Conservation (phyloP, 2,329 filamentous ascomycete genomes). For the Talaromyces sp. region DNA sequence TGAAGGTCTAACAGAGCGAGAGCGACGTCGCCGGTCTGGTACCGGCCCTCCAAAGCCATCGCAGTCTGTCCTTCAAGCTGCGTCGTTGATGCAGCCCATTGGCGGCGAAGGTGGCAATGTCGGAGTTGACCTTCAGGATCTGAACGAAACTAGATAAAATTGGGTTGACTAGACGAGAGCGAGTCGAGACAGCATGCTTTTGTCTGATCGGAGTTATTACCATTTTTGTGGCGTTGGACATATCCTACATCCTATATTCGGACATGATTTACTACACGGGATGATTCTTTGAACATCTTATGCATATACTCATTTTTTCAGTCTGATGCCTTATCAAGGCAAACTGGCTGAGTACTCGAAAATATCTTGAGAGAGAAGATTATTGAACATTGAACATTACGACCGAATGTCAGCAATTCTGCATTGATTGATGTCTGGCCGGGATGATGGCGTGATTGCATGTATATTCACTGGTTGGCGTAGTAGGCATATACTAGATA, state of each 20-base stretch:
- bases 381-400: not conserved
- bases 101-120: conserved; percentile 27
- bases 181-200: not conserved
- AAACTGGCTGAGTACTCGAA: not conserved
- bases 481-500: not conserved
- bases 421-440: conserved; percentile 1
- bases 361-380: not conserved
- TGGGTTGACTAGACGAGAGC: not conserved
- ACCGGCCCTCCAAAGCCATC: conserved; percentile 53
- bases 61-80: conserved; percentile 35
- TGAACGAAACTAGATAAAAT: conserved; percentile 32
- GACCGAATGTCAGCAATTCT: not conserved
- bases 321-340: not conserved
- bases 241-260: conserved; percentile 5
- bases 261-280: not conserved
- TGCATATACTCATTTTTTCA: conserved; percentile 1
- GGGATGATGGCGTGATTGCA: not conserved
- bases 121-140: conserved; percentile 38
- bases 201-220: conserved; percentile 1
- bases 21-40: conserved; percentile 59
- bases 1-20: conserved; percentile 51
- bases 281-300: conserved; percentile 3
- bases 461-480: conserved; percentile 8
- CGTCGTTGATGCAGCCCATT: conserved; percentile 33
- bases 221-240: conserved; percentile 6